Evolutionary conservation across 306 rosid species (phyloP), one percentile per base, ranked within the genome.

Genomic region (Dalbergia oliveri): DNA sequence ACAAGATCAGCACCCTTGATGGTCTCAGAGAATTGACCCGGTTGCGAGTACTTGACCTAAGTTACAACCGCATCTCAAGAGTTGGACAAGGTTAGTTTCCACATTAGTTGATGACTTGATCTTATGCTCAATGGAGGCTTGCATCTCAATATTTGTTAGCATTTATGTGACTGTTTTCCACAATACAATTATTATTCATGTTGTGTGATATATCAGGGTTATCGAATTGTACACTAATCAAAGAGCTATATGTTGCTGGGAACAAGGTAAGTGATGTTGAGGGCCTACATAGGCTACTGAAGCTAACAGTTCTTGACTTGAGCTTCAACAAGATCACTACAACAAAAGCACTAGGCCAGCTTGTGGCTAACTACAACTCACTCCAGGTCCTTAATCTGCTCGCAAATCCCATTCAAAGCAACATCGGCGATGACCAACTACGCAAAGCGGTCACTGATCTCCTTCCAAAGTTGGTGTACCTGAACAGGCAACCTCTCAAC

Each of bases 321-420:
- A 93, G 99, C 85, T 94, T 93, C 91, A 94, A 94, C 95, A 93
- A 89, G 84, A 86, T 94, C 57, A 75, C 95, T 26, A 88, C 97
- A 31, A 83, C 85, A 26, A 94, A 90, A 80, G 86, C 87, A 10
- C 78, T 94, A 54, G 97, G 94, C 41, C 98, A 92, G 84, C 90
- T 94, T 5, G 98, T 94, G 73, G 95, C 97, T 7, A 92, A 91
- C 82, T 94, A 91, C 85, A 88, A 94, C 89, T 86, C 97, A 1
- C 82, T 94, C 45, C 94, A 84, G 77, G 95, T 85, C 66, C 87
- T 94, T 56, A 90, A 91, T 63, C 88, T 94, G 15, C 66, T 91
- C 1, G 98, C 97, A 60, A 94, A 94, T 79, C 93, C 97, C 31
- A 85, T 94, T 75, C 93, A 92, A 80, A 88, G 79, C 72, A 91